These are phyloP conservation scores for Chaetomium olivaceum DNA, from an alignment of 2,329 filamentous ascomycete species.

Conservation along the genomic window DNA sequence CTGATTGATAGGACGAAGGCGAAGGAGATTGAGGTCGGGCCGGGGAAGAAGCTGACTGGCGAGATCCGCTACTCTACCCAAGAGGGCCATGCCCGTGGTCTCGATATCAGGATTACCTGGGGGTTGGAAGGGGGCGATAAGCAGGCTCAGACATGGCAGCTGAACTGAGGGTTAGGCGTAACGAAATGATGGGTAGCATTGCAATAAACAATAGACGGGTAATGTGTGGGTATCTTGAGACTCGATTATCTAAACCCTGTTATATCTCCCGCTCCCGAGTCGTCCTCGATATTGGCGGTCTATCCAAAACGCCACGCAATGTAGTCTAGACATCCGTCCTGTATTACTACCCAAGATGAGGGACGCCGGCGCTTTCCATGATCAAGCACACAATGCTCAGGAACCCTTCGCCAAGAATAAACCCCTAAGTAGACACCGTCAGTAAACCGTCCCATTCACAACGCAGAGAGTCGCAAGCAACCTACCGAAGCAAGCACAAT, in stretches of 20 bases:
- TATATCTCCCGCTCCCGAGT: background rate
- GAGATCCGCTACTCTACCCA: constrained; percentile 70
- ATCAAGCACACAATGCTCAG: constrained; percentile 87
- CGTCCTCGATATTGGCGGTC: background rate
- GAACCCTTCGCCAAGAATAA: constrained; percentile 90
- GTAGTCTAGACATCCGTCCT: background rate
- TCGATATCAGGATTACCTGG: constrained; percentile 68
- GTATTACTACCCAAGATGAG: constrained; percentile 24
- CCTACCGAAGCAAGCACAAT: constrained; percentile 79
- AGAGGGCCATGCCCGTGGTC: constrained; percentile 66
- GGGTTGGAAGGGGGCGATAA: constrained; percentile 44
- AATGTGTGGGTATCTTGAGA: background rate
- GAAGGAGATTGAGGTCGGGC: constrained; percentile 50
- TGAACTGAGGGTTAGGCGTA: constrained; percentile 41
- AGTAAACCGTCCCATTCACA: background rate
- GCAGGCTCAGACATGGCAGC: constrained; percentile 51
- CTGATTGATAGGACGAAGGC: constrained; percentile 62
- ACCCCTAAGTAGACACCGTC: constrained; percentile 56
- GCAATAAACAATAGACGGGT: background rate
- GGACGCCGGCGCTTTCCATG: constrained; percentile 55
- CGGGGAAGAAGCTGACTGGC: constrained; percentile 59
- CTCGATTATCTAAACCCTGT: background rate
- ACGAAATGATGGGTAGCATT: constrained; percentile 1
- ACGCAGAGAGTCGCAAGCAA: constrained; percentile 15
- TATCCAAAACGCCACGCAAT: constrained; percentile 5